Evolutionary conservation across 805 yeast species (phyloP).

Genomic region (Yarrowia porcina): DNA sequence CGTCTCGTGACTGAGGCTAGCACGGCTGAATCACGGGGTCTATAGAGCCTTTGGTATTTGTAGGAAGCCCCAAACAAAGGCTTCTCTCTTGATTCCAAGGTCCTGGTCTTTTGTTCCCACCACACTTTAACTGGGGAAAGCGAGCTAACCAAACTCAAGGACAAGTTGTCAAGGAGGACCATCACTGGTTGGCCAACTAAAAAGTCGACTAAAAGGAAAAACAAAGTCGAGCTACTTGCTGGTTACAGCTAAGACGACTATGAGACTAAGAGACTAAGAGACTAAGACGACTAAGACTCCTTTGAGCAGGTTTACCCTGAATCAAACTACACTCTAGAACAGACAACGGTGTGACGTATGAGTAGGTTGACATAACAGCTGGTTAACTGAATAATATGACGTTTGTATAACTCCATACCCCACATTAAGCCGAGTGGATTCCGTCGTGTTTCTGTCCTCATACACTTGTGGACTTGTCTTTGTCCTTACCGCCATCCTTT

Average conservation of each 20-base stretch:
- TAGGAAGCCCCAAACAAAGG: background rate
- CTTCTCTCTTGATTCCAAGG: too few species aligned
- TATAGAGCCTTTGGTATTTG: background rate
- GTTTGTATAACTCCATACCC: too few species aligned
- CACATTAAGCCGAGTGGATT: too few species aligned
- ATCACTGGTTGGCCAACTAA: background rate
- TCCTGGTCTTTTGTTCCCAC: too few species aligned
- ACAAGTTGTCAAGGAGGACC: too few species aligned
- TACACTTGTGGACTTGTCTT: too few species aligned
- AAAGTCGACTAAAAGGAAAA: slow-evolving; percentile 4
- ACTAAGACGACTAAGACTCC: background rate
- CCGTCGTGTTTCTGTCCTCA: too few species aligned
- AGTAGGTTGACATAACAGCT: too few species aligned
- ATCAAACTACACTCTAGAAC: background rate
- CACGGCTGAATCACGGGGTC: slow-evolving; percentile 22
- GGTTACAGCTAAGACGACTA: too few species aligned
- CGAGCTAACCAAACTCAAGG: background rate
- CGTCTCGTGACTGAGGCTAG: slow-evolving; percentile 14
- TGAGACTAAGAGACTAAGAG: too few species aligned
- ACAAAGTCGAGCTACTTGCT: background rate
- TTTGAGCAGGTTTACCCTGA: slow-evolving; percentile 5
- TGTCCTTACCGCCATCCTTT: background rate
- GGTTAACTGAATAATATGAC: too few species aligned
- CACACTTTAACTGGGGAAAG: slow-evolving; percentile 7
- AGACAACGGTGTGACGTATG: background rate